These are phyloP conservation scores for Blastobotrys proliferans DNA, from an alignment of 1,139 yeast genomes.

Conservation along the genomic window DNA sequence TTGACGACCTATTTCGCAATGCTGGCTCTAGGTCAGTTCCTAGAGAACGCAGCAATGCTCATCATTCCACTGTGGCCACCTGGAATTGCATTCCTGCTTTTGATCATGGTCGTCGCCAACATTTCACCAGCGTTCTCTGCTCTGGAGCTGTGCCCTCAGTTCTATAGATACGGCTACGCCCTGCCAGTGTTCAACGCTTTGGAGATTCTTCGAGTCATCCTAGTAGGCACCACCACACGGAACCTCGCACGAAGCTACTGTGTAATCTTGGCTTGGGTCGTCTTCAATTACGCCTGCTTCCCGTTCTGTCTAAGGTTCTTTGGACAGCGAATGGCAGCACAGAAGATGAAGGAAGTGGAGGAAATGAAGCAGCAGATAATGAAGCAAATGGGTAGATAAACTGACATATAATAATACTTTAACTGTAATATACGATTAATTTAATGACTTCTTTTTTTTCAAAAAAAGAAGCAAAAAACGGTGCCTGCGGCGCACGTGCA, in stretches of 20 bases:
- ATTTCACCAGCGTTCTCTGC: slow-evolving; percentile 62
- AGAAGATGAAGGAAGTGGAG: neutral
- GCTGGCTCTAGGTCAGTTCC: slow-evolving; percentile 60
- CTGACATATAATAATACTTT: no score
- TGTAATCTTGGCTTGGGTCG: slow-evolving; percentile 56
- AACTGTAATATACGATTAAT: no score
- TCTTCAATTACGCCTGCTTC: slow-evolving; percentile 42
- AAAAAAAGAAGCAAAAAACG: no score
- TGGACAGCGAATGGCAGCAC: slow-evolving; percentile 5
- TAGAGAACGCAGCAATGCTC: slow-evolving; percentile 53
- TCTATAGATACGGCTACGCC: slow-evolving; percentile 61
- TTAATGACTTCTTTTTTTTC: no score
- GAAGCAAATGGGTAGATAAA: no score
- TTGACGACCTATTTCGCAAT: slow-evolving; percentile 54
- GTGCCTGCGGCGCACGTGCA: no score
- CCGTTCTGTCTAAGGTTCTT: slow-evolving; percentile 42
- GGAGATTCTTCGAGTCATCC: slow-evolving; percentile 52
- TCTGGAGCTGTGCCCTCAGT: slow-evolving; percentile 47
- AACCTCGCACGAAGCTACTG: slow-evolving; percentile 57
- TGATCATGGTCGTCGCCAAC: slow-evolving; percentile 56
- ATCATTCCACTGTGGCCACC: slow-evolving; percentile 46
- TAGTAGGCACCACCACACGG: slow-evolving; percentile 55
- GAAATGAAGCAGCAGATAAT: neutral
- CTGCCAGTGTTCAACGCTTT: slow-evolving; percentile 61
- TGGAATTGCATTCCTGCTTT: slow-evolving; percentile 58